Conservation (phyloP, 2,329 filamentous ascomycete species). For the Diplocarpon rosae region DNA sequence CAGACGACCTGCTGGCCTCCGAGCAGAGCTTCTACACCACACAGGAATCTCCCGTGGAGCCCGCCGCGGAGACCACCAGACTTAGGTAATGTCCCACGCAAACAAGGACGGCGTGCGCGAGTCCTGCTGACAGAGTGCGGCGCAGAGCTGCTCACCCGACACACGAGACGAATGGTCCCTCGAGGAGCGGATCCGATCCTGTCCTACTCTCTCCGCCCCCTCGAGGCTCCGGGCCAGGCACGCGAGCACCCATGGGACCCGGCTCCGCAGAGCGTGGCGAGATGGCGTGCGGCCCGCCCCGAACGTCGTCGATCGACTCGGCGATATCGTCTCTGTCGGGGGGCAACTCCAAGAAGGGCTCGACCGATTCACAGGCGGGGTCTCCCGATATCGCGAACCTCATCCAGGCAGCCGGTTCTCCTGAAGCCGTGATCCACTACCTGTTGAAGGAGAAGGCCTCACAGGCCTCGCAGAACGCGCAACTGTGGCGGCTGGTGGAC, state of each 20-base stretch:
- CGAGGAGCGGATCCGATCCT: slow-evolving; percentile 27
- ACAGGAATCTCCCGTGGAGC: slow-evolving; percentile 13
- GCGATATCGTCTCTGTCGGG: slow-evolving; percentile 70
- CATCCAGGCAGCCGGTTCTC: slow-evolving; percentile 74
- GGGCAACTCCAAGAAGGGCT: slow-evolving; percentile 46
- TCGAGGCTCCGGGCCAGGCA: slow-evolving; percentile 15
- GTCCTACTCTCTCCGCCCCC: slow-evolving; percentile 18
- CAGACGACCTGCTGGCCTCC: slow-evolving; percentile 28
- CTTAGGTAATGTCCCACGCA: not conserved
- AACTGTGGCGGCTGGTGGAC: slow-evolving; percentile 91
- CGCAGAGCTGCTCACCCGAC: slow-evolving; percentile 18
- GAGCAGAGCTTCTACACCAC: slow-evolving; percentile 25
- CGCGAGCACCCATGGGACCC: slow-evolving; percentile 22
- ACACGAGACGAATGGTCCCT: slow-evolving; percentile 23
- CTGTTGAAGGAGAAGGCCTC: slow-evolving; percentile 86
- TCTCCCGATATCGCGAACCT: slow-evolving; percentile 68
- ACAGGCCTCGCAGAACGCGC: slow-evolving; percentile 77
- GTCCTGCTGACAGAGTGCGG: slow-evolving; percentile 1
- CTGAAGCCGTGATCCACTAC: slow-evolving; percentile 80
- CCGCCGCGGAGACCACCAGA: slow-evolving; percentile 9
- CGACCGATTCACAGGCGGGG: slow-evolving; percentile 39
- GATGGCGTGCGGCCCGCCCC: slow-evolving; percentile 34
- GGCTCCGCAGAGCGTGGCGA: slow-evolving; percentile 21
- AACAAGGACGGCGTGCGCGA: not conserved
- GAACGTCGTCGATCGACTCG: slow-evolving; percentile 86